phyloP scores from a whole-genome alignment of 345 rosid species.

The Laguncularia racemosa region DNA sequence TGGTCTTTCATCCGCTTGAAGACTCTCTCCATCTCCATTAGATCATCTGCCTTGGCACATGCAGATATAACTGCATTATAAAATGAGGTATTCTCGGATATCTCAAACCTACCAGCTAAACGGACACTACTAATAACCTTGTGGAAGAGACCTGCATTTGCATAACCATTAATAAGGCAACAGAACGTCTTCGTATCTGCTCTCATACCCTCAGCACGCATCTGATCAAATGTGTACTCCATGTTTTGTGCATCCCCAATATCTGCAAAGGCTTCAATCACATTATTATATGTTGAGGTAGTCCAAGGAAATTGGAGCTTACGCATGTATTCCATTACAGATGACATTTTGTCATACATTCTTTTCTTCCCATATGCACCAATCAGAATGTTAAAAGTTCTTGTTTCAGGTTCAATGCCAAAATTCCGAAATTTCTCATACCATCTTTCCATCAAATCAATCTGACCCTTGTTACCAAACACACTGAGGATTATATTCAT shows the following conservation, averaged over 20 bases:
- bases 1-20: slow-evolving; percentile 69
- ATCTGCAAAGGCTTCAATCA: slow-evolving; percentile 87
- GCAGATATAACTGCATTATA: slow-evolving; percentile 69
- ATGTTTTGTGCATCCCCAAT: slow-evolving; percentile 82
- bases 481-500: slow-evolving; percentile 76
- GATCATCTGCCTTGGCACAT: slow-evolving; percentile 69
- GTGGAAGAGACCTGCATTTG: slow-evolving; percentile 72
- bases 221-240: slow-evolving; percentile 81
- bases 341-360: slow-evolving; percentile 89
- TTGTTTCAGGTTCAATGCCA: slow-evolving; percentile 81
- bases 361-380: slow-evolving; percentile 85
- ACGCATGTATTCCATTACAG: slow-evolving; percentile 91
- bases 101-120: slow-evolving; percentile 69
- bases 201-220: slow-evolving; percentile 74
- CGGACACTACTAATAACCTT: slow-evolving; percentile 66
- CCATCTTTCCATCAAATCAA: slow-evolving; percentile 88
- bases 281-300: slow-evolving; percentile 78
- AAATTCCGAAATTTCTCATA: slow-evolving; percentile 75
- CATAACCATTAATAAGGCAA: slow-evolving; percentile 74
- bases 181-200: slow-evolving; percentile 88
- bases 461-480: slow-evolving; percentile 78
- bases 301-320: slow-evolving; percentile 92
- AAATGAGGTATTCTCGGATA: slow-evolving; percentile 60
- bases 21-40: slow-evolving; percentile 93
- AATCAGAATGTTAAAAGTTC: slow-evolving; percentile 76